A percentile compares a stretch with the other conserved stretches of the same genome.
Conservation (phyloP, 192 early-diverging fungal genomes). For the Podila clonocystis region DNA sequence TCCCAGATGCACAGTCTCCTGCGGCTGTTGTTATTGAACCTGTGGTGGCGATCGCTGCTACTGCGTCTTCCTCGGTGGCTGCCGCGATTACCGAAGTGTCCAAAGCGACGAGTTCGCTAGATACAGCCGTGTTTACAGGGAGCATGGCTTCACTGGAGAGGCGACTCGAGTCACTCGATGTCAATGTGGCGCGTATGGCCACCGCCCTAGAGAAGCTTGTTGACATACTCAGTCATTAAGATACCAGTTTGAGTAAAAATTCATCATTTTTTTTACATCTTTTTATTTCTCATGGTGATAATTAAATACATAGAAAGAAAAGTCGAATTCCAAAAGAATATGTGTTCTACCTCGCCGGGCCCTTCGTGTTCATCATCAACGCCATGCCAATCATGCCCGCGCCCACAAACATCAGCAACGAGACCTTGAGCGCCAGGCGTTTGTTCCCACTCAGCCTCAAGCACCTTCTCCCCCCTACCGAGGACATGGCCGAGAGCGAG, state of each 20-base stretch:
- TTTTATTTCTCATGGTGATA: background rate
- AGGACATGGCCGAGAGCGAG: background rate
- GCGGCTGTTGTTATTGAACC: conserved; percentile 9
- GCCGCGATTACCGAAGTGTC: conserved; percentile 25
- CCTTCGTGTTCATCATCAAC: conserved; percentile 14
- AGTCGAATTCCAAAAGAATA: background rate
- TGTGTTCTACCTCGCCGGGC: background rate
- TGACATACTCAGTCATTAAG: conserved; percentile 30
- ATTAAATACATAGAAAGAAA: background rate
- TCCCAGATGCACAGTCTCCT: background rate
- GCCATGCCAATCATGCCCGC: conserved; percentile 38
- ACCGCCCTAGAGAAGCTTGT: conserved; percentile 50
- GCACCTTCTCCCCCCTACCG: background rate
- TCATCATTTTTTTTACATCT: background rate
- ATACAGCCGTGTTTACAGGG: conserved; percentile 27
- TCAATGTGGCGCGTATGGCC: conserved; percentile 53
- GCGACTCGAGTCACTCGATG: conserved; percentile 50
- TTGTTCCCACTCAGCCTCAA: conserved; percentile 11
- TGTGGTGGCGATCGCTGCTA: conserved; percentile 26
- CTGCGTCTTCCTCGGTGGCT: conserved; percentile 16
- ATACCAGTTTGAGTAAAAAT: background rate
- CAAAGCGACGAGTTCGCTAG: conserved; percentile 30
- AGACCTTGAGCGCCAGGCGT: conserved; percentile 28
- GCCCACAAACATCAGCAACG: conserved; percentile 15
- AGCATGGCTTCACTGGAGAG: conserved; percentile 39